A percentile compares a stretch with the other conserved stretches of the same genome.
Evolutionary conservation across 1,284 basidiomycete genomes (phyloP).

Genomic region (Fomitopsis schrenkii): DNA sequence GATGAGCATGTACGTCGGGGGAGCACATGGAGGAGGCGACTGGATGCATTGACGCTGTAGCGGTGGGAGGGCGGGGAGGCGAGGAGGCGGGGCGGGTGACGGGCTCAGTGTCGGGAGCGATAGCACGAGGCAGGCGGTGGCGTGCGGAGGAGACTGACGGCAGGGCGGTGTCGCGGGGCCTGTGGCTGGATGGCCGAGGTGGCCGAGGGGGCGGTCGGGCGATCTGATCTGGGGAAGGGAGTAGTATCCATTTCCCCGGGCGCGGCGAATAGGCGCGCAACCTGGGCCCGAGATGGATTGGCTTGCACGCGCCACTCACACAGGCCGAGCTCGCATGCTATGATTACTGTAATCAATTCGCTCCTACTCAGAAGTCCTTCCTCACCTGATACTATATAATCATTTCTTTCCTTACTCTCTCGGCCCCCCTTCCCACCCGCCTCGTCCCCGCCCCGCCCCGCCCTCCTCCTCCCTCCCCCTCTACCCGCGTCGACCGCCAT

Average conservation of each 20-base stretch:
- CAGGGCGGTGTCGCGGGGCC: background rate
- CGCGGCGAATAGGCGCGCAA: background rate
- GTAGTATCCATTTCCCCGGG: conserved; percentile 7
- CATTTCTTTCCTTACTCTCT: conserved; percentile 15
- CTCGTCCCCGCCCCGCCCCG: conserved; percentile 11
- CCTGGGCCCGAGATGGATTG: conserved; percentile 1
- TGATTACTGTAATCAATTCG: conserved; percentile 4
- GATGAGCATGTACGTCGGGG: background rate
- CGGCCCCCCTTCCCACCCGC: conserved; percentile 14
- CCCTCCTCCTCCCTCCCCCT: conserved; percentile 8
- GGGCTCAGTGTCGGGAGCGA: background rate
- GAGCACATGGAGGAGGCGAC: too few species aligned
- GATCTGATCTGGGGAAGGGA: conserved; percentile 9
- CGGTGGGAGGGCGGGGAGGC: background rate
- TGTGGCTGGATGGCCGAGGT: background rate
- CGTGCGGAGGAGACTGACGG: background rate
- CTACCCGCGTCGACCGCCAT: conserved; percentile 16
- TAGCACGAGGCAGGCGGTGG: background rate
- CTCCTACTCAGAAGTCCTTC: conserved; percentile 2
- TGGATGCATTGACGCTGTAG: background rate
- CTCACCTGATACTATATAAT: conserved; percentile 22
- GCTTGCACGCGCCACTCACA: conserved; percentile 10
- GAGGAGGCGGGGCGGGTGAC: background rate
- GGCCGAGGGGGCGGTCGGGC: conserved; percentile 1
- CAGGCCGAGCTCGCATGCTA: background rate